Base-by-base conservation (phyloP, 768 basidiomycete species). In the Daedaleopsis nitida region DNA sequence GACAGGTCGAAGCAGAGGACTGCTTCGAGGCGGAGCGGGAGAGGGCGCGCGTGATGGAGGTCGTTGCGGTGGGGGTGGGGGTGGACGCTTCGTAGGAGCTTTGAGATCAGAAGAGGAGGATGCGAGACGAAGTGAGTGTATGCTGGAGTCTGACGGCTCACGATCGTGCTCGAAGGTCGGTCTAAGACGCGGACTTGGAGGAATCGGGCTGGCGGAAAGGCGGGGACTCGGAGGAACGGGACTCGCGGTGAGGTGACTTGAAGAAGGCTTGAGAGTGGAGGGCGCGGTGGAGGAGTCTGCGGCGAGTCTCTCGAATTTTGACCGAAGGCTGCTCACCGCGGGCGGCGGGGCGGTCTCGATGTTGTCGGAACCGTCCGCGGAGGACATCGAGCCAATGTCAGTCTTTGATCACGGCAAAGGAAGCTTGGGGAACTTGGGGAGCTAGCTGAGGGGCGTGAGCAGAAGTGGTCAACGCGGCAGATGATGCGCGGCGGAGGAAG, bases 271-370 rank as follows among this genome's bases (percentile, higher is more conserved):
- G 59, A 62, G 57, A 32, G 62, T 16, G 3, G 57, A 8, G 11
- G 63, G 19, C 44, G 70, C 43, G 37, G 60, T 39, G 38, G 71
- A 69, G 13, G 78, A 73, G 11, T 77, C 76, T 49, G 77, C 75
- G 4, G 88, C 86, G 24, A 90, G 74, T 66, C 85, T 81, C 70
- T 92, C 90, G 68, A 91, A 92, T 68, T 77, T 83, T 34, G 87
- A 89, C 48, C 83, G 83, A 17, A 92, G 77, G 61, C 80, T 89
- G 72, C 82, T 86, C 55, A 92, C 89, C 2, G 89, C 85, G 42
- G 83, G 83, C 17, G 81, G 76, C 39, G 86, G 79, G 4, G 75
- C 77, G 19, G 82, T 80, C 71, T 89, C 84, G 63, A 86, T 77
- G 63, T 80, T 63, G 50, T 68, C 66, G 39, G 60, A 55, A n/a